Evolutionary conservation across 768 basidiomycete species (phyloP), one percentile per base, ranked within the genome.

Genomic region (Hydnum rufescens): DNA sequence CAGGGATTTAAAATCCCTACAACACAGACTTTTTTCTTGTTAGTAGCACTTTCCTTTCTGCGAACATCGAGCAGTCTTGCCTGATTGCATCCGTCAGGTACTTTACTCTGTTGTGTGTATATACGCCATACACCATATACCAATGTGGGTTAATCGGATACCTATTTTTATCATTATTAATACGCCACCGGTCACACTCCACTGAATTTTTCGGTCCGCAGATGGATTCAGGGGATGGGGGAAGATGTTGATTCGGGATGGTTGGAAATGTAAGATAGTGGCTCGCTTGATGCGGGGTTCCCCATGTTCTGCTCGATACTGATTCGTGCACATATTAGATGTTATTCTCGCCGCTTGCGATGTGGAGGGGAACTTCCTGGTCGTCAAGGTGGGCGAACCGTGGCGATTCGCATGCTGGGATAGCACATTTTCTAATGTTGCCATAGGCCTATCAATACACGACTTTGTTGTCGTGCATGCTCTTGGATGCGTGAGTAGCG

Each of bases 71-170:
- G 46, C 48, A 28, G 19, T 28, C 31, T 8, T 42, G 32, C n/a
- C 22, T 32, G 5, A 49, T 43, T 39, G 46, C 50, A 46, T 34
- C 42, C 49, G 23, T 5, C 57, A 88, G 86, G 58, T 89, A 90
- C 65, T 79, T 86, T 60, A 72, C 82, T 3, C 61, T 90, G 23
- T 83, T 82, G 63, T 44, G 71, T 26, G 65, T 77, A 52, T 90
- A 88, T 62, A 87, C 87, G 23, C 87, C 87, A 0, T 89, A 86
- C 68, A 90, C 87, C 32, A 83, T 90, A 31, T 88, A 86, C 62
- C 70, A 77, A 67, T 90, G 84, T 87, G 58, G 52, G 82, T 62
- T 3, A n/a, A n/a, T n/a, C n/a, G n/a, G n/a, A n/a, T n/a, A n/a
- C n/a, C n/a, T n/a, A n/a, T n/a, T n/a, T n/a, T n/a, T n/a, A n/a